Base-by-base conservation (phyloP, 768 basidiomycete species). In the Phanerochaete sordida region DNA sequence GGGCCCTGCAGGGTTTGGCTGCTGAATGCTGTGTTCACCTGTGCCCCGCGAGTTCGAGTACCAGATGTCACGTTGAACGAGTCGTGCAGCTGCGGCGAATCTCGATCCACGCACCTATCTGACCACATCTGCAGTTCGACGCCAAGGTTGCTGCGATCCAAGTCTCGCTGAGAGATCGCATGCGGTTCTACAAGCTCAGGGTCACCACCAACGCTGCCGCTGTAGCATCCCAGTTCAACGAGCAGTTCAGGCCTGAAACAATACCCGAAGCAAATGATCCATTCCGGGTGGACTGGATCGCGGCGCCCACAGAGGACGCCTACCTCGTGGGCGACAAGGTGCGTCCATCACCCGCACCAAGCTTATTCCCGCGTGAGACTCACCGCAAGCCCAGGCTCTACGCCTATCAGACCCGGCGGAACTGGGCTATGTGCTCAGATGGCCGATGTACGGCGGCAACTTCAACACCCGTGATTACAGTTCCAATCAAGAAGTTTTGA, bases 241-340 rank as follows among this genome's bases (percentile, higher is more conserved):
- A 85, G 60, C 86, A 87, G 61, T 91, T 93, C 71, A 84, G 85
- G 68, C 89, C 93, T 2, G 92, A 95, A 68, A 83, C 83, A n/a
- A 92, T 98, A 37, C 81, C 86, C 7, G 92, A 93, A 62, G 80
- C 84, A 51, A 93, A 93, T 66, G 95, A 96, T 69, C 86, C 88
- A 12, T 90, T 85, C 70, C 78, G 84, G 46, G 80, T 93, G 11
- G 90, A 95, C 52, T 98, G 95, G 95, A 87, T 93, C 28, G 81
- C 84, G 23, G 73, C 77, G 1, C 65, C 74, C 4, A 74, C 78
- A 16, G 69, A 73, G 15, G 80, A 84, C 27, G 82, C 84, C 16
- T 76, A 80, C 53, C 71, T 90, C 27, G 78, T 91, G 30, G 93
- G 93, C 4, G 90, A 91, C 58, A 80, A 86, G 75, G 92, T 85